phyloP scores from a whole-genome alignment of 225 moss, liverwort and hornwort genomes.

The Straminergon stramineum region DNA sequence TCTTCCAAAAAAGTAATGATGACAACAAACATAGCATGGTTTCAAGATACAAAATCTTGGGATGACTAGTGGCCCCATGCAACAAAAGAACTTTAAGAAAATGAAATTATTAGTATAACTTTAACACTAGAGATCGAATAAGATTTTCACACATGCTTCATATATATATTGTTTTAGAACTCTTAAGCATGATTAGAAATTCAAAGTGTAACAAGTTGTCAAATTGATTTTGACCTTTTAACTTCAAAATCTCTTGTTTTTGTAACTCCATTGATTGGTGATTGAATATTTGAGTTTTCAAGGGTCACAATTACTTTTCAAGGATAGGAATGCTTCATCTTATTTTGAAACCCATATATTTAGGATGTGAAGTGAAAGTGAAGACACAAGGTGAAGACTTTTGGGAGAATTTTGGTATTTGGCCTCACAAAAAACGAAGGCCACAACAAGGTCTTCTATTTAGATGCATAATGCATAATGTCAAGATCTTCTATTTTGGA shows the following conservation, averaged over 20 bases:
- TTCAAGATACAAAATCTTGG: neutral
- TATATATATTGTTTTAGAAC: too few species aligned
- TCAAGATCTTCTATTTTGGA: neutral
- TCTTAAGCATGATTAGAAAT: too few species aligned
- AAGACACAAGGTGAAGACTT: neutral
- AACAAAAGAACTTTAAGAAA: neutral
- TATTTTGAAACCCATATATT: too few species aligned
- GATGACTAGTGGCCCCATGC: accelerated
- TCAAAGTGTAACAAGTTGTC: neutral
- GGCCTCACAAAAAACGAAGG: neutral
- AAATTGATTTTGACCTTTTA: neutral
- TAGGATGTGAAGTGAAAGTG: neutral
- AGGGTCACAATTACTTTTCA: too few species aligned
- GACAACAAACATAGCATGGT: neutral
- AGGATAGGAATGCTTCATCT: neutral
- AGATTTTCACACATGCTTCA: neutral
- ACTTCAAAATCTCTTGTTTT: neutral
- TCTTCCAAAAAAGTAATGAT: neutral
- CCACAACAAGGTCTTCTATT: neutral
- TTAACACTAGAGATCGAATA: accelerated
- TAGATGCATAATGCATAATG: too few species aligned
- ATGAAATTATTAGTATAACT: too few species aligned
- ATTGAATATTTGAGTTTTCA: neutral
- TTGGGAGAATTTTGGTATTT: too few species aligned
- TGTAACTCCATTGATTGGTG: neutral